phyloP scores from a whole-genome alignment of 2,329 filamentous ascomycete genomes.

The Scedosporium boydii region DNA sequence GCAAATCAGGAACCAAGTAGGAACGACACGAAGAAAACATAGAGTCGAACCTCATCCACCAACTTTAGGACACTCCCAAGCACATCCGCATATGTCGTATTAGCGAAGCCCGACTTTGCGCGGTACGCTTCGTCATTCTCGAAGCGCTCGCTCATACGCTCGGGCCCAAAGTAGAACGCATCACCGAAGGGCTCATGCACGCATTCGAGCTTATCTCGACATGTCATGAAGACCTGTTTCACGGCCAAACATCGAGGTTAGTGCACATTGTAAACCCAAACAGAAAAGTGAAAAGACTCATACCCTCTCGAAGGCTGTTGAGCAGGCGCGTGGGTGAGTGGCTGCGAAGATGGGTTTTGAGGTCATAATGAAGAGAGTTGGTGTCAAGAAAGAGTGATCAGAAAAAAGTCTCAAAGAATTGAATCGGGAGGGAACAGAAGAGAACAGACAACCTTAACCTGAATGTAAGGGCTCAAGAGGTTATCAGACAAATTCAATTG shows the following conservation, averaged over 20 bases:
- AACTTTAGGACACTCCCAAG: slow-evolving; percentile 66
- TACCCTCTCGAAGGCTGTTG: slow-evolving; percentile 93
- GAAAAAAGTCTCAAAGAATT: neutral
- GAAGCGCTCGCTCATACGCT: slow-evolving; percentile 73
- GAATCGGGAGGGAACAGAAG: neutral
- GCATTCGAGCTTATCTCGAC: slow-evolving; percentile 68
- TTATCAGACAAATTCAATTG: neutral
- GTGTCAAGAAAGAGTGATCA: neutral
- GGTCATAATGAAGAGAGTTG: slow-evolving; percentile 45
- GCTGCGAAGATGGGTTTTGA: slow-evolving; percentile 71
- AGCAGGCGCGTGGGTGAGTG: slow-evolving; percentile 91
- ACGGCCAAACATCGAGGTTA: neutral
- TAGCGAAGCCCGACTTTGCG: slow-evolving; percentile 53
- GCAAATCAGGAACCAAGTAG: slow-evolving; percentile 2
- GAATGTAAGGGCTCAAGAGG: neutral
- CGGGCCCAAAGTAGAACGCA: slow-evolving; percentile 91
- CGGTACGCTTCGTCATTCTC: slow-evolving; percentile 52
- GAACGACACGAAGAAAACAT: slow-evolving; percentile 5
- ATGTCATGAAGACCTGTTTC: slow-evolving; percentile 87
- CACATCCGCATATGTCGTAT: slow-evolving; percentile 67
- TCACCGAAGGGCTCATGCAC: slow-evolving; percentile 96
- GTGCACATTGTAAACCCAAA: neutral
- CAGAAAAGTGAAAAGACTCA: slow-evolving; percentile 14
- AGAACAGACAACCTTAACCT: neutral
- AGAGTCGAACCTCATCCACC: slow-evolving; percentile 56